Percentiles rank a stretch among this genome's conserved stretches.
Evolutionary conservation across 768 basidiomycete genomes (phyloP).

Genomic region (Sporobolomyces roseus): DNA sequence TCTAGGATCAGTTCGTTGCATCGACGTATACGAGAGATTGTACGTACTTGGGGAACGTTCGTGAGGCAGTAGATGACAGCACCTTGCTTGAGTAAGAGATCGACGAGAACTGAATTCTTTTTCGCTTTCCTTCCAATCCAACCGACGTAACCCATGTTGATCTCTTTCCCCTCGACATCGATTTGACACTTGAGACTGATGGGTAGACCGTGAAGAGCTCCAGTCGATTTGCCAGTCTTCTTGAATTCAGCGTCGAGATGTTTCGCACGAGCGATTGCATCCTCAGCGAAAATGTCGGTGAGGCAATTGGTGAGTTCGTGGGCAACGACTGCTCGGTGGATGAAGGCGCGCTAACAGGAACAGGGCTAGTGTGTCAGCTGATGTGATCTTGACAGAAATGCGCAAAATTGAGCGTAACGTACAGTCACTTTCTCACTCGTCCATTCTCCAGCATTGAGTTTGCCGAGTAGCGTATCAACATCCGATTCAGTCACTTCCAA

Average conservation of each 20-base stretch:
- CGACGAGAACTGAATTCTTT: constrained; percentile 61
- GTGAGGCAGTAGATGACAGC: constrained; percentile 42
- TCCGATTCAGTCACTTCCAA: constrained; percentile 50
- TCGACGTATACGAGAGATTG: neutral
- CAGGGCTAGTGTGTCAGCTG: too few species aligned
- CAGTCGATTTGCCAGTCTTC: constrained; percentile 61
- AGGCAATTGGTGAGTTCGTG: constrained; percentile 79
- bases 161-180: constrained; percentile 21
- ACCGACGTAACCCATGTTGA: constrained; percentile 56
- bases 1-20: neutral
- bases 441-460: neutral
- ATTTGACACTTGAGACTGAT: constrained; percentile 39
- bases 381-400: neutral
- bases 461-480: neutral
- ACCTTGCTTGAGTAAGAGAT: constrained; percentile 60
- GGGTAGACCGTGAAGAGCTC: constrained; percentile 58
- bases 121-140: constrained; percentile 59
- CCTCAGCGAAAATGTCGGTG: constrained; percentile 58
- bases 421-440: constrained; percentile 1
- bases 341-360: constrained; percentile 60
- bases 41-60: constrained; percentile 43
- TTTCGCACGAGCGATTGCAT: constrained; percentile 54
- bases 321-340: constrained; percentile 70
- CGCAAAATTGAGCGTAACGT: neutral
- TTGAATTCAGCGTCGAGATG: constrained; percentile 63